These are phyloP conservation scores for Hygrophila difformis DNA, from an alignment of 257 asterid species.

Conservation along the genomic window DNA sequence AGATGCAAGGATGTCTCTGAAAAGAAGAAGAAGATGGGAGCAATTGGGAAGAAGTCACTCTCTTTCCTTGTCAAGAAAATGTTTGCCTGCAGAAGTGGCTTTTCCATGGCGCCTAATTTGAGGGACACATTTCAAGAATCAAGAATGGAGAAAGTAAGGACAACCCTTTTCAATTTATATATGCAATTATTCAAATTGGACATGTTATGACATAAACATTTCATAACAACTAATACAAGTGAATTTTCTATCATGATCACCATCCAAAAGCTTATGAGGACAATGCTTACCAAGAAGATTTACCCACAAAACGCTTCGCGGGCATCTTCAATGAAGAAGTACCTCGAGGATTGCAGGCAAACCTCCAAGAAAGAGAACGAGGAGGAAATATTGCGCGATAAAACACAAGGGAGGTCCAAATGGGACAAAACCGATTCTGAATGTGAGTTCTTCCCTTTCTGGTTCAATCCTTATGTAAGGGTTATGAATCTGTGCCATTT, in stretches of 20 bases:
- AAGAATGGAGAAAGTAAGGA: constrained; percentile 95
- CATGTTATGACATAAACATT: too few relatives aligned
- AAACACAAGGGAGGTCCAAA: constrained; percentile 34
- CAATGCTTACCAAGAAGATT: constrained; percentile 66
- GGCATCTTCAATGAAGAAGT: constrained; percentile 39
- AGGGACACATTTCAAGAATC: constrained; percentile 79
- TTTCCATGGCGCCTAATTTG: constrained; percentile 51
- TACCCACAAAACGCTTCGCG: constrained; percentile 40
- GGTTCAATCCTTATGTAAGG: not conserved
- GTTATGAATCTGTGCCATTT: not conserved
- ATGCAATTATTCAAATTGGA: too few relatives aligned
- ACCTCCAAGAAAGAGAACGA: constrained; percentile 18
- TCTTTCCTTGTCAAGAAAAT: constrained; percentile 79
- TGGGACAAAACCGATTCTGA: constrained; percentile 93
- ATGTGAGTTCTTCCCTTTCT: constrained; percentile 35
- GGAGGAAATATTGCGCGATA: constrained; percentile 27
- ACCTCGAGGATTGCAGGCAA: constrained; percentile 31
- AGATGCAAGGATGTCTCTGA: constrained; percentile 77
- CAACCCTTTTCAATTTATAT: too few relatives aligned
- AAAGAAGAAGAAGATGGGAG: constrained; percentile 38
- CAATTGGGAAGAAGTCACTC: constrained; percentile 59
- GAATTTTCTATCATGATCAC: constrained; percentile 7
- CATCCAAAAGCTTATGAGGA: constrained; percentile 87
- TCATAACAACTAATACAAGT: too few relatives aligned
- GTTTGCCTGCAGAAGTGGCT: constrained; percentile 67